Evolutionary conservation across 495 filamentous ascomycete species (phyloP).

Genomic region (Lasiosphaeriaceae sp.): DNA sequence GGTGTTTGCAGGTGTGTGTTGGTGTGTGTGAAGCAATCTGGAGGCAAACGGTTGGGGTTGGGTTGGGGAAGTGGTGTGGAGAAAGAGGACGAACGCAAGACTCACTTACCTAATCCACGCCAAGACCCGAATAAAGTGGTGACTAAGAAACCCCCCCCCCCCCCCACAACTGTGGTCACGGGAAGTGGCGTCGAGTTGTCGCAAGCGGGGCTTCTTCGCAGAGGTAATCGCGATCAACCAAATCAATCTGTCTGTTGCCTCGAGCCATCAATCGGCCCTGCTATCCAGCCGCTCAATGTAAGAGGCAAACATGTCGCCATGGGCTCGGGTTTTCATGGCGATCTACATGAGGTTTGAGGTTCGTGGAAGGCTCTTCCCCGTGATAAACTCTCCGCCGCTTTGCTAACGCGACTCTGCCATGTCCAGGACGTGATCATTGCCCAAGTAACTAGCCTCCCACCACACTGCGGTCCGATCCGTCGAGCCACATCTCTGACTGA

Average conservation of each 20-base stretch:
- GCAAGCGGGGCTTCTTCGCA: too few relatives aligned
- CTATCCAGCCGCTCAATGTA: background rate
- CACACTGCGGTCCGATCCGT: background rate
- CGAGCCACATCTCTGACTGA: background rate
- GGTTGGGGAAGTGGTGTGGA: background rate
- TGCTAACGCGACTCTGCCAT: background rate
- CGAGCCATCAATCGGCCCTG: too few relatives aligned
- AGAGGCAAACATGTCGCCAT: constrained; percentile 6
- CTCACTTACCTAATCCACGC: background rate
- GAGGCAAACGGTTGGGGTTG: background rate
- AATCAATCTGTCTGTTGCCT: too few relatives aligned
- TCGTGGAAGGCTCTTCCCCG: background rate
- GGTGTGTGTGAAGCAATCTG: background rate
- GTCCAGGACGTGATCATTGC: constrained; percentile 28
- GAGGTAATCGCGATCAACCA: too few relatives aligned
- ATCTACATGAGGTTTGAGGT: constrained; percentile 15
- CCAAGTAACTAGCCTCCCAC: constrained; percentile 17
- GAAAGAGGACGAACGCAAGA: background rate
- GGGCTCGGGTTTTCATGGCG: constrained; percentile 9
- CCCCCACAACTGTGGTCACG: background rate
- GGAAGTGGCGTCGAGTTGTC: too few relatives aligned
- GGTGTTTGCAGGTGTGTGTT: too few relatives aligned
- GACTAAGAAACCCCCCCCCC: background rate
- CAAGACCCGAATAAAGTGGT: background rate
- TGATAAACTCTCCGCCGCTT: background rate